A percentile compares a stretch with the other conserved stretches of the same genome.
Evolutionary conservation across 257 asterid genomes (phyloP).

Genomic region (Parsonsia alboflavescens): DNA sequence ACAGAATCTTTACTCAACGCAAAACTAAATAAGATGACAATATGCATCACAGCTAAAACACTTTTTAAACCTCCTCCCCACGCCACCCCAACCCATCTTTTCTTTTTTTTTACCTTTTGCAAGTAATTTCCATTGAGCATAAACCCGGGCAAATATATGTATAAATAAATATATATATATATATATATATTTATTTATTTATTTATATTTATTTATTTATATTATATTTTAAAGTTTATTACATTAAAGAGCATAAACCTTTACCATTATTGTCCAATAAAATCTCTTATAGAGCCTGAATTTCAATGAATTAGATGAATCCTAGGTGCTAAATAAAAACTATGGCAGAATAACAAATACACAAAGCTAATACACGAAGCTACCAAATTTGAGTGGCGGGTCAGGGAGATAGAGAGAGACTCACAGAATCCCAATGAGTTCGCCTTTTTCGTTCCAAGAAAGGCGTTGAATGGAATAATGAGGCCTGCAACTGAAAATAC

Average conservation of each 20-base stretch:
- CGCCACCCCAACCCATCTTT: neutral
- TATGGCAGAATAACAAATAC: neutral
- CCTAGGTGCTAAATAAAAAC: neutral
- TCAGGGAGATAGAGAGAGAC: slow-evolving; percentile 12
- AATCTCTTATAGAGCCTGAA: neutral
- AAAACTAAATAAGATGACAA: neutral
- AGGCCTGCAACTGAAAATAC: slow-evolving; percentile 43
- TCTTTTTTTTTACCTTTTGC: neutral
- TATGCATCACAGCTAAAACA: neutral
- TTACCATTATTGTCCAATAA: slow-evolving; percentile 14
- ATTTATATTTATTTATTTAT: no score
- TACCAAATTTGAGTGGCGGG: neutral
- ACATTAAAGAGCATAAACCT: slow-evolving; percentile 17
- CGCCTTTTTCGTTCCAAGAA: slow-evolving; percentile 65
- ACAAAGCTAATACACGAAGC: neutral
- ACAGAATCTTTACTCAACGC: neutral
- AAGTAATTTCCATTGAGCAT: no score
- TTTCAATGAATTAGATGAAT: slow-evolving; percentile 11
- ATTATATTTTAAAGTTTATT: no score
- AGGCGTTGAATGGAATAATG: slow-evolving; percentile 60
- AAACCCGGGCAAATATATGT: neutral
- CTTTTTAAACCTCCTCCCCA: neutral
- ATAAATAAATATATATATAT: no score
- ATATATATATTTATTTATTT: no score
- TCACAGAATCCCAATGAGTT: slow-evolving; percentile 58